A percentile compares a stretch with the other conserved stretches of the same genome.
These are phyloP conservation scores for Bidens hawaiensis DNA, from an alignment of 140 eudicot species.

Conservation along the genomic window DNA sequence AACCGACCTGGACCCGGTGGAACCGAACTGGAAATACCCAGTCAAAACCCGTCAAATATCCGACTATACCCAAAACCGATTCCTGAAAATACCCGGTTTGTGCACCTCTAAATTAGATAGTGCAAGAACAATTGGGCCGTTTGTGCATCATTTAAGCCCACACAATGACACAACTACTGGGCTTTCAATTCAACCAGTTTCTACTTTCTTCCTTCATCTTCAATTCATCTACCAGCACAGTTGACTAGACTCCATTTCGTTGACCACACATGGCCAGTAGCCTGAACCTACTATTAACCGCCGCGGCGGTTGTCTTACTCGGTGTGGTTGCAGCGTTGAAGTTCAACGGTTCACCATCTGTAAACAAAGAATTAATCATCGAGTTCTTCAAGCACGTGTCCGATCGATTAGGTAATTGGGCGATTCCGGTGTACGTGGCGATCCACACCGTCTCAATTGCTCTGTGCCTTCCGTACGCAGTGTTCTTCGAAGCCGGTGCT, in stretches of 20 bases:
- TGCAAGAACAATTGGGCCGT: conserved; percentile 1
- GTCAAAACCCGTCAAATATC: too few relatives aligned
- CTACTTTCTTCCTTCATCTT: neutral
- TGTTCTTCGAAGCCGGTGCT: conserved; percentile 93
- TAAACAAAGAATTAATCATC: conserved; percentile 38
- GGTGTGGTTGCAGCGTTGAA: neutral
- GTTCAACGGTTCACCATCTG: conserved; percentile 24
- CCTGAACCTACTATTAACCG: neutral
- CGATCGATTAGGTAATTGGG: conserved; percentile 79
- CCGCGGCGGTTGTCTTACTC: neutral
- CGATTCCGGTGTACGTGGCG: conserved; percentile 80
- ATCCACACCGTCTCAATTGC: conserved; percentile 76
- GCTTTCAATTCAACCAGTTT: neutral
- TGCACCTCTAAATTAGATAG: too few relatives aligned
- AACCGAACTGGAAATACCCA: too few relatives aligned
- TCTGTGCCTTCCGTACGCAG: conserved; percentile 84
- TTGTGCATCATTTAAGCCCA: neutral
- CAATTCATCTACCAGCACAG: neutral
- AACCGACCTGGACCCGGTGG: too few relatives aligned
- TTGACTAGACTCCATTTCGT: neutral
- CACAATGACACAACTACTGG: too few relatives aligned
- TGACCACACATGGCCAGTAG: neutral
- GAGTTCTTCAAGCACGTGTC: conserved; percentile 41
- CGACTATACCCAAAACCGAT: too few relatives aligned
- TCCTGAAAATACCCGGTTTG: too few relatives aligned